phyloP scores from a whole-genome alignment of 2,329 filamentous ascomycete species.

The Venturia aucupariae region DNA sequence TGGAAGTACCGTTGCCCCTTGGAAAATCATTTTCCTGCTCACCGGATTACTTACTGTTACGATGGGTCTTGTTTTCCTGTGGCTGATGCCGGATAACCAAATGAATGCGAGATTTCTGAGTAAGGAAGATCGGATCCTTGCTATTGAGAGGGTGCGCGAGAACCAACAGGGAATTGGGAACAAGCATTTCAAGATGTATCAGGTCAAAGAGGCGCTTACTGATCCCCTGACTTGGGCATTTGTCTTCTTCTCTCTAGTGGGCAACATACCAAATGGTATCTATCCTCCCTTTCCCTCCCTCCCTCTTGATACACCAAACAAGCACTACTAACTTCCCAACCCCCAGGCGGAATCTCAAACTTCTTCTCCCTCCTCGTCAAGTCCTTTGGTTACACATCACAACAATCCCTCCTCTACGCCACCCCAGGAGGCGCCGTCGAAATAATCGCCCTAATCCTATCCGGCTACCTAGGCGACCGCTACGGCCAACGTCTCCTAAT shows the following conservation, averaged over 20 bases:
- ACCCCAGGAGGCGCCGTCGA: conserved; percentile 58
- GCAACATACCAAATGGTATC: conserved; percentile 48
- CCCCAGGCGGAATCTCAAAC: conserved; percentile 44
- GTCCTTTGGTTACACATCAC: conserved; percentile 54
- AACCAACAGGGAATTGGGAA: conserved; percentile 70
- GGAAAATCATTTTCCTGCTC: conserved; percentile 51
- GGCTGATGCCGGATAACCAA: conserved; percentile 48
- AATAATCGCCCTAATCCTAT: conserved; percentile 47
- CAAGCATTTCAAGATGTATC: conserved; percentile 58
- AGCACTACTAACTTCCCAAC: neutral
- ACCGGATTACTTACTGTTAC: conserved; percentile 35
- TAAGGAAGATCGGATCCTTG: conserved; percentile 56
- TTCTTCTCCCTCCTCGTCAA: conserved; percentile 54
- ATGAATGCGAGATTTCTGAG: conserved; percentile 54
- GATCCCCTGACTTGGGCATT: conserved; percentile 54
- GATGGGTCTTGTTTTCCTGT: conserved; percentile 36
- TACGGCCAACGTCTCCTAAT: conserved; percentile 50
- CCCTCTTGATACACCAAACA: conserved; percentile 2
- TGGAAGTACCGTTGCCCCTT: conserved; percentile 51
- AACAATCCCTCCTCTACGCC: conserved; percentile 56
- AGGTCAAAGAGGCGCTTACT: conserved; percentile 50
- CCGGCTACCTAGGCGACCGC: conserved; percentile 48
- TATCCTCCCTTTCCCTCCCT: neutral
- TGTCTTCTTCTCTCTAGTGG: conserved; percentile 47
- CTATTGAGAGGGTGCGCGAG: conserved; percentile 59